Evolutionary conservation across 2,329 filamentous ascomycete genomes (phyloP), one percentile per base, ranked within the genome.

Genomic region (Fusarium torulosum): DNA sequence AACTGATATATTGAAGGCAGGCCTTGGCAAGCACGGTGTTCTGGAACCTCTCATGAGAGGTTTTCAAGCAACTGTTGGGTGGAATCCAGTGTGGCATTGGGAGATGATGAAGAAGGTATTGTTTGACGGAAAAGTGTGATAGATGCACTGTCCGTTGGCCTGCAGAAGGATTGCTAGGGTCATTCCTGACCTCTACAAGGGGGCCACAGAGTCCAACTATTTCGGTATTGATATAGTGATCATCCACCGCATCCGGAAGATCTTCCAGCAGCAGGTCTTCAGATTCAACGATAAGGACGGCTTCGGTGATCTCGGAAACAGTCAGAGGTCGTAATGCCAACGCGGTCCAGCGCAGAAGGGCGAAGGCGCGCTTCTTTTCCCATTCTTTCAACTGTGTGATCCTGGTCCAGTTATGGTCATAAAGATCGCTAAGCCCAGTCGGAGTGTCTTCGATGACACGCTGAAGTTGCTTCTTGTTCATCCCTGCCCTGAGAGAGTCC

Each of bases 301-400:
- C 76, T 38, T 77, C 75, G 1, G 72, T 65, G 6, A 79, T 64
- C 59, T 78, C 72, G 15, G 37, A 40, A 3, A 78, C 51, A 2
- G 68, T 75, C 29, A 78, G 53, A 0, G 75, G 75, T 10, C 75
- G 66, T 6, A 67, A 7, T 1, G 72, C 61, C 53, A 77, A 78
- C 4, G 74, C 68, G 0, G 69, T 59, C 76, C 75, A 78, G n/a
- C 70, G 73, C 6, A 80, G 57, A 3, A 80, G 68, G 1, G 67
- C 53, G 10, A 78, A 59, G 19, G 75, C 76, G 0, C 78, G 72
- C 4, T 46, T n/a, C 42, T 58, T 71, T 1, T 25, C 73, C 67
- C 1, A 33, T 1, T 72, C 58, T n/a, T 21, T 49, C 1, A 71
- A 53, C 4, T 47, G 6, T 1, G 17, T 35, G 3, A 79, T 75